Evolutionary conservation across 2,329 filamentous ascomycete species (phyloP).

Genomic region (Aureobasidium sp.): DNA sequence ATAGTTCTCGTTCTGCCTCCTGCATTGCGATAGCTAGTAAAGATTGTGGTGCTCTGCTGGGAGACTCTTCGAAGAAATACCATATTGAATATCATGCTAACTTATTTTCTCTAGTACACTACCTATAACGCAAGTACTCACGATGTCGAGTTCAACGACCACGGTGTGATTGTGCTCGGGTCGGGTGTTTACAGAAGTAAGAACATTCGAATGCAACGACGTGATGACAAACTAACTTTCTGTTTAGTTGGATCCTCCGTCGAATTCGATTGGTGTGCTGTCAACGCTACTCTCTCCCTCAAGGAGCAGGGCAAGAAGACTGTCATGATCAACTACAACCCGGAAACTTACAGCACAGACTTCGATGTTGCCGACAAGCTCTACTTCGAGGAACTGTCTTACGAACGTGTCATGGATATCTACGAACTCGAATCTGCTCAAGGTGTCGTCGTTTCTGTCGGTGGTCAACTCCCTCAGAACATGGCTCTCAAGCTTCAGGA

Average conservation of each 20-base stretch:
- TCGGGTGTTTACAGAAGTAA: conserved; percentile 83
- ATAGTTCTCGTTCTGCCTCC: neutral
- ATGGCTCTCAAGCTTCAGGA: conserved; percentile 93
- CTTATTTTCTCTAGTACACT: conserved; percentile 37
- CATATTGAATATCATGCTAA: neutral
- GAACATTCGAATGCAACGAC: too few species aligned
- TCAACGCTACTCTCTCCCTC: conserved; percentile 77
- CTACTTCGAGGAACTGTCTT: conserved; percentile 95
- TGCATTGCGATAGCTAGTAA: neutral
- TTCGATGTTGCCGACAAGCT: conserved; percentile 83
- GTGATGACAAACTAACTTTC: too few species aligned
- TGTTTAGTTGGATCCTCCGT: conserved; percentile 71
- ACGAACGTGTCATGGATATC: conserved; percentile 98
- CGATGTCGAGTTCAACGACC: conserved; percentile 88
- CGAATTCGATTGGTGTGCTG: conserved; percentile 98
- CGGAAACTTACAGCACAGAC: conserved; percentile 71
- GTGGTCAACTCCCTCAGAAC: conserved; percentile 94
- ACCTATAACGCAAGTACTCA: conserved; percentile 95
- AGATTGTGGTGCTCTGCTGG: neutral
- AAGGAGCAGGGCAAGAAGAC: conserved; percentile 90
- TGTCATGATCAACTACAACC: conserved; percentile 71
- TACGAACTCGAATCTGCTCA: conserved; percentile 82
- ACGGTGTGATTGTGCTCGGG: conserved; percentile 80
- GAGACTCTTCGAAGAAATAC: neutral
- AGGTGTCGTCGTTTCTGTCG: conserved; percentile 90